phyloP scores from a whole-genome alignment of 805 yeast genomes.

The Lipomyces mesembrius region DNA sequence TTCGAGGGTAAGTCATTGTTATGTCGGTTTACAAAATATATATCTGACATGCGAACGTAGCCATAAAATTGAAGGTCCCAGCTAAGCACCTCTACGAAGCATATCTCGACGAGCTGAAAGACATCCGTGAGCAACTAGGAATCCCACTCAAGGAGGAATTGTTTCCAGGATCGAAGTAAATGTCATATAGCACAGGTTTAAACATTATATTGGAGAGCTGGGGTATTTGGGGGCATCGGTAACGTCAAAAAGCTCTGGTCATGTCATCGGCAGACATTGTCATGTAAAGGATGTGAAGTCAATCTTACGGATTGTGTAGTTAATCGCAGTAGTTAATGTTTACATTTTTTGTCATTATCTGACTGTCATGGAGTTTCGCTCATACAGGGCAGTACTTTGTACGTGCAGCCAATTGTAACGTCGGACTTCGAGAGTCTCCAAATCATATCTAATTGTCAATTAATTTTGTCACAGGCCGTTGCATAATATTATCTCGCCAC shows the following conservation, averaged over 20 bases:
- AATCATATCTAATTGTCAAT: not conserved
- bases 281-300: not conserved
- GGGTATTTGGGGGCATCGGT: not conserved
- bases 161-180: conserved; percentile 50
- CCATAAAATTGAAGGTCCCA: conserved; percentile 91
- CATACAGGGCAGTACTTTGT: not conserved
- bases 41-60: conserved; percentile 12
- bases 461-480: too few relatives aligned
- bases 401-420: not conserved
- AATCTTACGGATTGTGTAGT: not conserved
- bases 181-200: not conserved
- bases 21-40: not conserved
- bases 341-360: not conserved
- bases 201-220: not conserved
- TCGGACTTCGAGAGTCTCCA: not conserved
- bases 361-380: not conserved
- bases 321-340: not conserved
- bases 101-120: conserved; percentile 92
- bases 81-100: conserved; percentile 92
- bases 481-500: too few relatives aligned
- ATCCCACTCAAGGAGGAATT: conserved; percentile 90
- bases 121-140: conserved; percentile 83
- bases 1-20: conserved; percentile 70
- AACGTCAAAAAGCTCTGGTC: not conserved
- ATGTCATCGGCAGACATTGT: not conserved